phyloP scores from a whole-genome alignment of 2,329 filamentous ascomycete genomes.

The Talaromyces albobiverticillius region DNA sequence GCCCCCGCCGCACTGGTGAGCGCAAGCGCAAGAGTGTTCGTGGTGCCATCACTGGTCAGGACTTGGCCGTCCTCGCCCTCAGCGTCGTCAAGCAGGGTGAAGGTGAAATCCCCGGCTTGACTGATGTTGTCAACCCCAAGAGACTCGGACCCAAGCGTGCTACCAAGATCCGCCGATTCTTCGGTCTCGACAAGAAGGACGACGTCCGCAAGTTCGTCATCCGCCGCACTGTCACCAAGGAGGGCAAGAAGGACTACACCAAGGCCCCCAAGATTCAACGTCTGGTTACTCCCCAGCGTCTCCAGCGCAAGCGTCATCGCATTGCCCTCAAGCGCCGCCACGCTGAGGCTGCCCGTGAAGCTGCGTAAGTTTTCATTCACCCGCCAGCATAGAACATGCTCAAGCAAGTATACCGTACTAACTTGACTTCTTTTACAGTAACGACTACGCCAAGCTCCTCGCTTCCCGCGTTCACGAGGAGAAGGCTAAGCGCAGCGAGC shows the following conservation, averaged over 20 bases:
- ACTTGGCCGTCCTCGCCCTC: constrained; percentile 92
- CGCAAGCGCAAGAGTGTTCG: constrained; percentile 99
- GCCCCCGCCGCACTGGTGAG: constrained; percentile 94
- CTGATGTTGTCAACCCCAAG: constrained; percentile 98
- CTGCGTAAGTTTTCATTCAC: constrained; percentile 72
- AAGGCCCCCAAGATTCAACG: constrained; percentile 99
- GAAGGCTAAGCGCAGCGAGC: constrained; percentile 89
- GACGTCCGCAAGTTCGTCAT: constrained; percentile 99
- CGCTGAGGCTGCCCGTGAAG: constrained; percentile 95
- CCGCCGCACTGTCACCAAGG: constrained; percentile 92
- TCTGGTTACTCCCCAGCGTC: constrained; percentile 97
- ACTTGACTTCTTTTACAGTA: constrained; percentile 51
- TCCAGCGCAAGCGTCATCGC: constrained; percentile 99
- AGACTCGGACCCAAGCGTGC: constrained; percentile 98
- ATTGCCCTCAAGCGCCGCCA: constrained; percentile 98
- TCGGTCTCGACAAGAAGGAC: constrained; percentile 99
- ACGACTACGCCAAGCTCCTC: constrained; percentile 93
- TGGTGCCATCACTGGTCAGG: constrained; percentile 96
- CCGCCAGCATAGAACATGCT: background rate
- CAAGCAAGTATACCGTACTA: background rate
- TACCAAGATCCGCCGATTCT: constrained; percentile 99
- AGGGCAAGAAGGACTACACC: constrained; percentile 98
- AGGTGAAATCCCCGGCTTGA: constrained; percentile 87
- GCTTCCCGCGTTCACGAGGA: constrained; percentile 97
- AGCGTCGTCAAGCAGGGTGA: constrained; percentile 98